phyloP scores from a whole-genome alignment of 192 early-diverging fungal genomes.

The Podochytrium sp. region DNA sequence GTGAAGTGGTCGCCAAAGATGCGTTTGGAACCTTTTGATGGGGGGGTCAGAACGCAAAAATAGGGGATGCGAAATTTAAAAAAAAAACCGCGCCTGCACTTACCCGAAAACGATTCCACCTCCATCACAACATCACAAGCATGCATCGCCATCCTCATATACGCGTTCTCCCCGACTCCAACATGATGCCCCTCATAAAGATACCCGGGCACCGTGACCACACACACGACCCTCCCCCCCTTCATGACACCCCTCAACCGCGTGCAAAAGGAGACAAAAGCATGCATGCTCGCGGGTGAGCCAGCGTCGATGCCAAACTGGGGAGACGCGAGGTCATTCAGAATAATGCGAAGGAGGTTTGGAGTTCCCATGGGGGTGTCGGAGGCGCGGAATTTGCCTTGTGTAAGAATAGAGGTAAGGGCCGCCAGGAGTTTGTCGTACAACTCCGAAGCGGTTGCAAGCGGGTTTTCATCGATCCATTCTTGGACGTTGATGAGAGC shows the following conservation, averaged over 20 bases:
- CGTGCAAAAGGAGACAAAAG: slow-evolving; percentile 49
- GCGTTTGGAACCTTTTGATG: slow-evolving; percentile 23
- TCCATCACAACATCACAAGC: slow-evolving; percentile 84
- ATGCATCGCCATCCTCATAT: slow-evolving; percentile 75
- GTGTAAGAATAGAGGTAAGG: slow-evolving; percentile 62
- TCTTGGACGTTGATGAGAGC: slow-evolving; percentile 29
- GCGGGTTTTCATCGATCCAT: slow-evolving; percentile 24
- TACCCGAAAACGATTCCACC: slow-evolving; percentile 87
- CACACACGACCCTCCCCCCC: slow-evolving; percentile 72
- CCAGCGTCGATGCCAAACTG: slow-evolving; percentile 62
- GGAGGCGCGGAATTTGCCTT: slow-evolving; percentile 70
- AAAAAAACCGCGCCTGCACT: background rate
- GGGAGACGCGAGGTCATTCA: slow-evolving; percentile 81
- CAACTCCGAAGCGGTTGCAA: background rate
- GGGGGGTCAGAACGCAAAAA: background rate
- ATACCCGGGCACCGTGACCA: slow-evolving; percentile 83
- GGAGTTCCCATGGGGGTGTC: slow-evolving; percentile 29
- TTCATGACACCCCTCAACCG: slow-evolving; percentile 77
- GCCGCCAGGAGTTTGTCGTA: slow-evolving; percentile 43
- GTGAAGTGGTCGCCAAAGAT: slow-evolving; percentile 52
- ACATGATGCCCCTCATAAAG: slow-evolving; percentile 61
- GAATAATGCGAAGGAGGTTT: slow-evolving; percentile 72
- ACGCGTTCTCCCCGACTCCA: slow-evolving; percentile 22
- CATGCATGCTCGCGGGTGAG: background rate
- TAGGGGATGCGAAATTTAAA: too few species aligned